Conservation (phyloP, 2,329 filamentous ascomycete species). For the Trichoderma sp. region DNA sequence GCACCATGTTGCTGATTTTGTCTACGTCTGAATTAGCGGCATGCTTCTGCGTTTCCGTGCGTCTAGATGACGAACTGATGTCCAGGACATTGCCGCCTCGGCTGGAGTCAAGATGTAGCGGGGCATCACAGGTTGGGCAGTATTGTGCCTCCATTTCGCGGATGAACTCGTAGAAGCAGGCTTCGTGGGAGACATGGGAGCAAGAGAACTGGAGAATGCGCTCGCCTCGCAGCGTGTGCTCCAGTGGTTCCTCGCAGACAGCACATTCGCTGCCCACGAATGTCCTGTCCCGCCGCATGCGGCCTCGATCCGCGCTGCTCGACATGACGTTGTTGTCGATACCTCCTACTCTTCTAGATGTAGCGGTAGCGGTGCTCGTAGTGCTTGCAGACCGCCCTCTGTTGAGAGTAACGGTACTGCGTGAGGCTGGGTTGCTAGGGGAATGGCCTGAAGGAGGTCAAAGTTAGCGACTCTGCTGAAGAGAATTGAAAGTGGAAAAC, state of each 20-base stretch:
- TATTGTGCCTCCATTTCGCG: conserved; percentile 91
- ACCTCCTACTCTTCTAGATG: conserved; percentile 37
- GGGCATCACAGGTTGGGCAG: conserved; percentile 90
- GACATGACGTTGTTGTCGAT: conserved; percentile 46
- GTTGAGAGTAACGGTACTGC: conserved; percentile 29
- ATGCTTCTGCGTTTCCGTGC: conserved; percentile 25
- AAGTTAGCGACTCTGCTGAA: conserved; percentile 18
- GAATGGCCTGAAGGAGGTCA: conserved; percentile 26
- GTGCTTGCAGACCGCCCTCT: conserved; percentile 36
- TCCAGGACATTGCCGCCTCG: conserved; percentile 89
- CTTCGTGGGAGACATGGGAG: conserved; percentile 94
- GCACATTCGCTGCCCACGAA: conserved; percentile 94
- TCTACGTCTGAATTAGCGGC: conserved; percentile 53
- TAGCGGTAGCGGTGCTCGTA: conserved; percentile 30
- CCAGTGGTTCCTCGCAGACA: conserved; percentile 93
- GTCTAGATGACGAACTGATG: conserved; percentile 60
- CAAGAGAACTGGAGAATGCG: conserved; percentile 94
- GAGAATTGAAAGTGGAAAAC: background rate
- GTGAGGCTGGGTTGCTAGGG: conserved; percentile 28
- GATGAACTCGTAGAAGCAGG: conserved; percentile 98
- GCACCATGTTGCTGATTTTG: conserved; percentile 91
- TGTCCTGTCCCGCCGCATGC: conserved; percentile 82
- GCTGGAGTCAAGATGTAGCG: conserved; percentile 87
- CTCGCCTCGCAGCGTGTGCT: conserved; percentile 92
- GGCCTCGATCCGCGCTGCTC: conserved; percentile 64